A percentile compares a stretch with the other conserved stretches of the same genome.
These are phyloP conservation scores for Piromyces finnis DNA, from an alignment of 192 early-diverging fungal species.

Conservation along the genomic window DNA sequence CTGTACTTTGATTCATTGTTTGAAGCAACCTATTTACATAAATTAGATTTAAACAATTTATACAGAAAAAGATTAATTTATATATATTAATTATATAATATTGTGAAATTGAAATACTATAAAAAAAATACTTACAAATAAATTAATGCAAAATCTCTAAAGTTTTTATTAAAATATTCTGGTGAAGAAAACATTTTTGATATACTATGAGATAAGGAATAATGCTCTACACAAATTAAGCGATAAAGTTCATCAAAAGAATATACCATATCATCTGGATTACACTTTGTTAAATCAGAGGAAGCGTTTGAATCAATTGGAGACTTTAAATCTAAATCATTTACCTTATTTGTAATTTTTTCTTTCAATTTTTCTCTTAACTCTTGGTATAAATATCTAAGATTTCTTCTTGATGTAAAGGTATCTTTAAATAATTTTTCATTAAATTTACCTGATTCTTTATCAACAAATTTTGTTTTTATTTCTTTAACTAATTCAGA, in stretches of 20 bases:
- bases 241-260: background rate
- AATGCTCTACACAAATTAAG: background rate
- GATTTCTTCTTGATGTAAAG: background rate
- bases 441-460: background rate
- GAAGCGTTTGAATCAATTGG: background rate
- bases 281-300: background rate
- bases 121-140: background rate
- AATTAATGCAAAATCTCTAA: background rate
- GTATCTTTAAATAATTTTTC: background rate
- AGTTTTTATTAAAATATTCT: background rate
- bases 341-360: background rate
- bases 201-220: background rate
- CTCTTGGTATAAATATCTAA: background rate
- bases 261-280: background rate
- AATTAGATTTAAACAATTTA: too few relatives aligned
- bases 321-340: background rate
- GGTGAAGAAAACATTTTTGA: background rate
- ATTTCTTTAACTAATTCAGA: background rate
- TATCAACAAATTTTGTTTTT: background rate
- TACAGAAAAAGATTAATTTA: too few relatives aligned
- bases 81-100: too few relatives aligned
- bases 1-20: background rate
- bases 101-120: background rate
- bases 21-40: background rate
- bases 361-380: background rate